Evolutionary conservation across 306 rosid genomes (phyloP), one percentile per base, ranked within the genome.

Genomic region (Casuarina glauca): DNA sequence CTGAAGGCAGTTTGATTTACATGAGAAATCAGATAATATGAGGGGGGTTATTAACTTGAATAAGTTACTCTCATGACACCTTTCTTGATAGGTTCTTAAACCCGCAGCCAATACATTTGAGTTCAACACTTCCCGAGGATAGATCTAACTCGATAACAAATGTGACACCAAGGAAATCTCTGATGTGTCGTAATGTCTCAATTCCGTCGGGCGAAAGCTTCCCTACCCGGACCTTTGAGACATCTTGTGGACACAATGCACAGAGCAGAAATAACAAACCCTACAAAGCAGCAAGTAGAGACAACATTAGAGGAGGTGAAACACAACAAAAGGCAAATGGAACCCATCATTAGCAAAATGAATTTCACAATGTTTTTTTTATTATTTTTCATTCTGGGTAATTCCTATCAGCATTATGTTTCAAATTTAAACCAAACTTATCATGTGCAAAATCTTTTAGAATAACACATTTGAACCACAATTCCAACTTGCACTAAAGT

Each of bases 221-320:
- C 73, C 96, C 97, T 0, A 88, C 90, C 17, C 98, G 91, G 78
- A 95, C 77, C 88, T 95, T 95, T n/a, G 97, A 95, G 76, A 92
- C 74, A 75, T 95, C 97, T 73, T 75, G 89, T 8, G 97, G 96
- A 66, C 97, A 91, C 45, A 92, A 62, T 10, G 98, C 95, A 17
- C 98, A 92, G 12, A 94, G 97, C 79, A 92, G 88, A 84, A 92
- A 90, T 76, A 95, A 76, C 79, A 95, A 79, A 74, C 93, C 97
- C 98, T 92, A 41, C 74, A 87, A 81, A 79, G 70, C 74, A 73
- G 52, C 68, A 45, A 53, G n/a, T 4, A 57, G 3, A 17, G 48
- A 19, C 1, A 78, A 63, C 32, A 26, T 86, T 43, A 81, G 76
- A 45, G 69, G 71, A 60, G 8, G 20, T 49, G 2, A 4, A 45